Evolutionary conservation across 257 asterid species (phyloP).

Genomic region (Verbascum thapsus): DNA sequence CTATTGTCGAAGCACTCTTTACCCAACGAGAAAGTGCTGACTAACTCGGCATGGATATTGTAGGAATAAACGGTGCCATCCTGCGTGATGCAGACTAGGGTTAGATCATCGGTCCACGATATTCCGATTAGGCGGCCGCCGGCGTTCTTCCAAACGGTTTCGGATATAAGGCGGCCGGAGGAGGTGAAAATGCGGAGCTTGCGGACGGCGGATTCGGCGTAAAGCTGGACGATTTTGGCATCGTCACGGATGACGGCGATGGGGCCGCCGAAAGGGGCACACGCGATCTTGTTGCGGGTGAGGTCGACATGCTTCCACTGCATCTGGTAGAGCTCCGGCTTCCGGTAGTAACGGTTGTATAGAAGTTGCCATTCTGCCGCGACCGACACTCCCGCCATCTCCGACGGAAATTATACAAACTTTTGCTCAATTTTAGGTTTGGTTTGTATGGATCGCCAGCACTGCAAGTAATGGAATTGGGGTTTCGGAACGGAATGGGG

Average conservation of each 20-base stretch:
- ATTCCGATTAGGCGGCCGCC: slow-evolving; percentile 87
- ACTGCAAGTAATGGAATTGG: background rate
- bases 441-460: slow-evolving; percentile 29
- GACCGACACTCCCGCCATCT: slow-evolving; percentile 86
- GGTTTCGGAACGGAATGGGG: no score
- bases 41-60: slow-evolving; percentile 64
- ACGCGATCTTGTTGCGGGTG: slow-evolving; percentile 86
- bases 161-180: slow-evolving; percentile 74
- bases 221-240: slow-evolving; percentile 90
- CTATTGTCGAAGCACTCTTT: slow-evolving; percentile 68
- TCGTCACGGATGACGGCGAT: slow-evolving; percentile 94
- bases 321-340: slow-evolving; percentile 88
- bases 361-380: slow-evolving; percentile 99
- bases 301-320: slow-evolving; percentile 97
- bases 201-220: slow-evolving; percentile 89
- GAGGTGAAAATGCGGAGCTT: slow-evolving; percentile 90
- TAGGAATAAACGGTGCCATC: slow-evolving; percentile 83
- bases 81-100: slow-evolving; percentile 80
- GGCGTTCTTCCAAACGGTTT: slow-evolving; percentile 85
- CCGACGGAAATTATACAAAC: slow-evolving; percentile 9
- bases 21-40: slow-evolving; percentile 67
- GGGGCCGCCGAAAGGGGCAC: slow-evolving; percentile 96
- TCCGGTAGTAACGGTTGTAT: slow-evolving; percentile 86
- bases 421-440: no score
- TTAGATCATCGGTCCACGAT: slow-evolving; percentile 86